Conservation (phyloP, 345 rosid species). For the Mercurialis annua region DNA sequence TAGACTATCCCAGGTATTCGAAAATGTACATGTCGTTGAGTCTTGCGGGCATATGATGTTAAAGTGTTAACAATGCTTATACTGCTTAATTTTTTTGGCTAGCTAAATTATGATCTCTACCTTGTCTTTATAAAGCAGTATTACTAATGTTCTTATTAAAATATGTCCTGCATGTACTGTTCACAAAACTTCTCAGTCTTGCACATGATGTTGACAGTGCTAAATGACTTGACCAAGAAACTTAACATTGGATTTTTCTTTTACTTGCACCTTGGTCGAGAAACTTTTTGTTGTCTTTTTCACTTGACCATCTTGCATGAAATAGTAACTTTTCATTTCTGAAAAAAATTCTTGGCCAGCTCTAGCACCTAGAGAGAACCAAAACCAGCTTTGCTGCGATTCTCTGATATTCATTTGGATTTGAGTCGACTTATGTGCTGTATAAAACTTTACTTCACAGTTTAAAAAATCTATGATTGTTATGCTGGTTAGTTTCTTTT, state of each 20-base stretch:
- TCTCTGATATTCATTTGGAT: not conserved
- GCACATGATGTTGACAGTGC: too few species aligned
- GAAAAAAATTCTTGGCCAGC: not conserved
- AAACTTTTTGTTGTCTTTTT: too few species aligned
- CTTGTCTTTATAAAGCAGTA: too few species aligned
- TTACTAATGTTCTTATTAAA: too few species aligned
- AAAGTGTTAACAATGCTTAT: not conserved
- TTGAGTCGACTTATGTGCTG: not conserved
- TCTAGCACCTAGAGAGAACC: not conserved
- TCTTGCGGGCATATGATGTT: not conserved
- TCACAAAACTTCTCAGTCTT: too few species aligned
- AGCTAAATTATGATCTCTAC: not conserved
- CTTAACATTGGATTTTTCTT: too few species aligned
- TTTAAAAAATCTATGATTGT: not conserved
- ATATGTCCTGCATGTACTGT: too few species aligned
- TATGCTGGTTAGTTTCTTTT: not conserved
- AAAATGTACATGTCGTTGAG: not conserved
- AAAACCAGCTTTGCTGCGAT: not conserved
- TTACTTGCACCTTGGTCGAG: too few species aligned
- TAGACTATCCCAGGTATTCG: slow-evolving; percentile 75
- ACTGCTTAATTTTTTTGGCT: not conserved
- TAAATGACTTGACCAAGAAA: too few species aligned
- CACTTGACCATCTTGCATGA: too few species aligned
- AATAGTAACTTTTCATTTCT: not conserved
- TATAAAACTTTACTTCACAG: not conserved